phyloP scores from a whole-genome alignment of 1,139 yeast genomes.

The Taiozyma sp. region DNA sequence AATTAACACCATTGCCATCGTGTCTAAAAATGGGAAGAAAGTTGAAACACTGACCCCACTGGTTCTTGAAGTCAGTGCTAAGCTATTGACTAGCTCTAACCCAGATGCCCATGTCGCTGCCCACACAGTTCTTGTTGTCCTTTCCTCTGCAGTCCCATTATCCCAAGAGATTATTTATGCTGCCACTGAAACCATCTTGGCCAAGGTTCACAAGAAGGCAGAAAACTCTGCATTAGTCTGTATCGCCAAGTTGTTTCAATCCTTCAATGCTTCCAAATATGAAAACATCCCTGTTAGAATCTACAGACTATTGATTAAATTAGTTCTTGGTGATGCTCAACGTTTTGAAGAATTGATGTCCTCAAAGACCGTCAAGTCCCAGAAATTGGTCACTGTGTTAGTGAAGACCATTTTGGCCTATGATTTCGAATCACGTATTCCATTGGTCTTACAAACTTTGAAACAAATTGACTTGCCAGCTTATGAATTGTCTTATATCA shows the following conservation, averaged over 20 bases:
- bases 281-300: slow-evolving; percentile 34
- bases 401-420: slow-evolving; percentile 34
- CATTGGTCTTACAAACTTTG: slow-evolving; percentile 26
- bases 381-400: slow-evolving; percentile 32
- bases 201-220: slow-evolving; percentile 36
- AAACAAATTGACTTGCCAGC: slow-evolving; percentile 29
- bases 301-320: slow-evolving; percentile 28
- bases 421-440: slow-evolving; percentile 30
- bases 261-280: slow-evolving; percentile 33
- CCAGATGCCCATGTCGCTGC: slow-evolving; percentile 78
- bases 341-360: slow-evolving; percentile 21
- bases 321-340: slow-evolving; percentile 21
- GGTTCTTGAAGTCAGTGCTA: slow-evolving; percentile 54
- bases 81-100: slow-evolving; percentile 43
- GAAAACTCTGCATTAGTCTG: slow-evolving; percentile 36
- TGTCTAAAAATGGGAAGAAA: slow-evolving; percentile 36
- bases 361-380: slow-evolving; percentile 23
- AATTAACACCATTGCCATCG: slow-evolving; percentile 52
- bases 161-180: slow-evolving; percentile 60
- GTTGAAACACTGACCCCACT: slow-evolving; percentile 43
- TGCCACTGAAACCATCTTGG: slow-evolving; percentile 62
- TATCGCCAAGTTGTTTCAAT: slow-evolving; percentile 34
- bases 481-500: slow-evolving; percentile 32
- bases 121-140: slow-evolving; percentile 74
- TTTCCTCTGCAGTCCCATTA: slow-evolving; percentile 69